Evolutionary conservation across 208 protist species (phyloP).

Genomic region (Eutreptiella sp.): DNA sequence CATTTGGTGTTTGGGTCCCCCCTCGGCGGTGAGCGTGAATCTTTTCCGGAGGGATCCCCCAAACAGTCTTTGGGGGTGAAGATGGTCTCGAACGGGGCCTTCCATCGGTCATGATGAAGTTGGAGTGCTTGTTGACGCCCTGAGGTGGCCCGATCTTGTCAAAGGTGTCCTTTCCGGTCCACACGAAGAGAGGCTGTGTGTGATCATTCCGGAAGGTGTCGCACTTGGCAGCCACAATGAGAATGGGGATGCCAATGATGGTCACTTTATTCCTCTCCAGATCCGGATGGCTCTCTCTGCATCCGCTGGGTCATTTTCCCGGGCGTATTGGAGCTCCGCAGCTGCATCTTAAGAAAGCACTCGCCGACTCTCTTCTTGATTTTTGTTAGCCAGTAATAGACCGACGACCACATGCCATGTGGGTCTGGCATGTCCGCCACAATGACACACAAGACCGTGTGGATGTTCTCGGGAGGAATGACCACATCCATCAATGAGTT

Average conservation of each 20-base stretch:
- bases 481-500: constrained; percentile 69
- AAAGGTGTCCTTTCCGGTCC: constrained; percentile 66
- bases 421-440: constrained; percentile 61
- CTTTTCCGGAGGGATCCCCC: no score
- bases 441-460: constrained; percentile 55
- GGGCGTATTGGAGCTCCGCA: constrained; percentile 61
- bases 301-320: constrained; percentile 59
- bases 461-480: constrained; percentile 69
- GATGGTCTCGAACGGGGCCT: constrained; percentile 56
- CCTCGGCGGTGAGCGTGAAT: no score
- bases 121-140: constrained; percentile 26
- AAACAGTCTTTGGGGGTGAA: constrained; percentile 53
- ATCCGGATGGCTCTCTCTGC: constrained; percentile 62
- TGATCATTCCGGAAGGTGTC: constrained; percentile 59
- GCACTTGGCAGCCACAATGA: constrained; percentile 73
- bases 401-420: constrained; percentile 55
- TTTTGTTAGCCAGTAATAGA: constrained; percentile 60
- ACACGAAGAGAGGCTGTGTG: constrained; percentile 51
- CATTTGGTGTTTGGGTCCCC: no score
- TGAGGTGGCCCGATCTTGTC: constrained; percentile 62
- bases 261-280: constrained; percentile 59
- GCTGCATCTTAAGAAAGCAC: constrained; percentile 59
- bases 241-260: constrained; percentile 63
- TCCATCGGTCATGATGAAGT: constrained; percentile 59
- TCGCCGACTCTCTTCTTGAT: constrained; percentile 60